Conservation (phyloP, 805 yeast species). For the Yamadazyma paraphyllophila region DNA sequence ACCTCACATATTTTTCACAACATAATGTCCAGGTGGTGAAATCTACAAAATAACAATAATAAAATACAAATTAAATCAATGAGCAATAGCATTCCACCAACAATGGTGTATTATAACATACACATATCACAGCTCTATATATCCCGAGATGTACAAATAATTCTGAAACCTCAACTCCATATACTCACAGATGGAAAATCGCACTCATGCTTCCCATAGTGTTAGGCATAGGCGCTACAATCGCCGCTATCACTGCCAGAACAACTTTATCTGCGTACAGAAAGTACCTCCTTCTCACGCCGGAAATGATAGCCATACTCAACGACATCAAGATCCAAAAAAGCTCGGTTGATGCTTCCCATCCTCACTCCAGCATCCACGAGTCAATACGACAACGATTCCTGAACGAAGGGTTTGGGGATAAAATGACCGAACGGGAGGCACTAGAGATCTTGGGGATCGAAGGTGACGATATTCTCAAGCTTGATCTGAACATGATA, state of each 20-base stretch:
- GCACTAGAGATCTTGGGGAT: slow-evolving; percentile 42
- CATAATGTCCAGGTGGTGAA: too few species aligned
- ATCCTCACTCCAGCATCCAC: slow-evolving; percentile 13
- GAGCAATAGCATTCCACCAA: too few species aligned
- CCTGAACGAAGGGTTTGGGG: slow-evolving; percentile 32
- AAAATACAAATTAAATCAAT: too few species aligned
- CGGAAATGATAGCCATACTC: slow-evolving; percentile 35
- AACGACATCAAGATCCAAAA: slow-evolving; percentile 25
- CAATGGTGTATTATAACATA: too few species aligned
- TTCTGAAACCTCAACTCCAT: background rate
- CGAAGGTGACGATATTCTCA: slow-evolving; percentile 38
- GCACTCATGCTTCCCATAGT: slow-evolving; percentile 47
- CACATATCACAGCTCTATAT: too few species aligned
- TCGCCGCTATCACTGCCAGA: slow-evolving; percentile 46
- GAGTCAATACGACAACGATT: slow-evolving; percentile 21
- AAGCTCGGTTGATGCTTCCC: slow-evolving; percentile 1
- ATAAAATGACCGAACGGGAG: slow-evolving; percentile 43
- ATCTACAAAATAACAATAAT: too few species aligned
- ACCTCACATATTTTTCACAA: too few species aligned
- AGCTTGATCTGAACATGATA: slow-evolving; percentile 34
- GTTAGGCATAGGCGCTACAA: slow-evolving; percentile 54
- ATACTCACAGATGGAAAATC: background rate
- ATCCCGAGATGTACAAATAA: too few species aligned
- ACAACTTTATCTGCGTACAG: slow-evolving; percentile 28
- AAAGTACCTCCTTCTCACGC: slow-evolving; percentile 30